phyloP scores from a whole-genome alignment of 176 grass and related monocot species.

The Themeda triandra region DNA sequence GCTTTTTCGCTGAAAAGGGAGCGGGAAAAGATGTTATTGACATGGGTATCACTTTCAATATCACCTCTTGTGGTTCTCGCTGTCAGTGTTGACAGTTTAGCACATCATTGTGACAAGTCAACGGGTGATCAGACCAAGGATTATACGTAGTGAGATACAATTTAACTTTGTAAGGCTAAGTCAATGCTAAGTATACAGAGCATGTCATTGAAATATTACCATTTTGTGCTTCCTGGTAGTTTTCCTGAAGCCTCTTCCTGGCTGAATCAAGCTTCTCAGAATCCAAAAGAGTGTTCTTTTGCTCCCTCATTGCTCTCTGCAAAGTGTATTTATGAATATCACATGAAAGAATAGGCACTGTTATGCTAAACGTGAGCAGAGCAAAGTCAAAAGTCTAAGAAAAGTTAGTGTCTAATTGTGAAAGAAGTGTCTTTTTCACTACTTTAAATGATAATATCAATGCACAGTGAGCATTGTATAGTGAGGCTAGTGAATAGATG shows the following conservation, averaged over 20 bases:
- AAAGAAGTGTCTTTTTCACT: neutral
- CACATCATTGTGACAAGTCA: neutral
- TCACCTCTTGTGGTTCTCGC: neutral
- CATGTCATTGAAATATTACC: slow-evolving; percentile 36
- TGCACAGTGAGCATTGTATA: neutral
- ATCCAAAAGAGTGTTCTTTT: neutral
- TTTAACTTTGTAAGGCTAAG: neutral
- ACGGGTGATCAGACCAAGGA: neutral
- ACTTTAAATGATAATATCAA: neutral
- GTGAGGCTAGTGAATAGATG: slow-evolving; percentile 1
- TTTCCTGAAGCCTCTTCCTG: slow-evolving; percentile 2
- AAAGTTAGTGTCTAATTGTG: neutral
- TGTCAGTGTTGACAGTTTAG: neutral
- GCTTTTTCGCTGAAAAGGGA: slow-evolving; percentile 63
- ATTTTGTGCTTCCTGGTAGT: neutral
- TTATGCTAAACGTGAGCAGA: neutral
- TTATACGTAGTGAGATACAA: neutral
- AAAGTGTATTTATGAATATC: neutral
- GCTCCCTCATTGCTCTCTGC: neutral
- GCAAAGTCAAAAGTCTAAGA: neutral
- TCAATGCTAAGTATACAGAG: neutral
- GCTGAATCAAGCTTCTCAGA: neutral
- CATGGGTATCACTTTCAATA: neutral
- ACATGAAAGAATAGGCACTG: neutral
- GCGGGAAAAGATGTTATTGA: neutral